phyloP scores from a whole-genome alignment of 192 early-diverging fungal genomes.

The Rhizophlyctis rosea region DNA sequence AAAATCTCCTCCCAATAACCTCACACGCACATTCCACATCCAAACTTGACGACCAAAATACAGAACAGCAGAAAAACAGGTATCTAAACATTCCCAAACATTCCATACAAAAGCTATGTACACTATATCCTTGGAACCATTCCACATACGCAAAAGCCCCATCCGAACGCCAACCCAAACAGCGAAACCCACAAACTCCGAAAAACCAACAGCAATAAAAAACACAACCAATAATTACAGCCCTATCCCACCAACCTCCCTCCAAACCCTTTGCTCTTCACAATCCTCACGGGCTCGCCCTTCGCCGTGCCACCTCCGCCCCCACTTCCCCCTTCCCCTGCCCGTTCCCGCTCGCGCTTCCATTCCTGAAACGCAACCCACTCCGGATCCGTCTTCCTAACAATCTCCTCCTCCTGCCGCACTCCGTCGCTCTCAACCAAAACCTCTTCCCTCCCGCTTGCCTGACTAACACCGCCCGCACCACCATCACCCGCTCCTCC shows the following conservation, averaged over 20 bases:
- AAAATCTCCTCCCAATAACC: too few relatives aligned
- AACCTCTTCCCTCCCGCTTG: neutral
- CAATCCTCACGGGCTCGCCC: neutral
- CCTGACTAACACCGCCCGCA: neutral
- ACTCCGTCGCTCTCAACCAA: neutral
- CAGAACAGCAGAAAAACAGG: too few relatives aligned
- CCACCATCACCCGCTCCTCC: neutral
- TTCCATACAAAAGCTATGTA: too few relatives aligned
- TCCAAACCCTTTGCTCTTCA: neutral
- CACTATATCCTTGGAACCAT: too few relatives aligned
- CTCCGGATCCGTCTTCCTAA: constrained; percentile 3
- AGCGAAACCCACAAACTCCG: too few relatives aligned
- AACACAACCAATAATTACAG: neutral
- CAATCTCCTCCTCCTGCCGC: neutral
- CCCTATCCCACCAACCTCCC: neutral
- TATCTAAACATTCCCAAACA: too few relatives aligned
- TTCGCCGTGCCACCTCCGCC: neutral
- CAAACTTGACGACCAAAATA: too few relatives aligned
- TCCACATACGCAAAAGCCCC: too few relatives aligned
- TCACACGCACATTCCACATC: too few relatives aligned
- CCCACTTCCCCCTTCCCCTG: neutral
- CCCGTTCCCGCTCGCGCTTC: neutral
- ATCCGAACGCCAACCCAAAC: too few relatives aligned
- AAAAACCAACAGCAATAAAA: too few relatives aligned
- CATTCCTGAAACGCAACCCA: constrained; percentile 15